A percentile compares a stretch with the other conserved stretches of the same genome.
These are phyloP conservation scores for Carpinus fangiana DNA, from an alignment of 306 rosid genomes.

Conservation along the genomic window DNA sequence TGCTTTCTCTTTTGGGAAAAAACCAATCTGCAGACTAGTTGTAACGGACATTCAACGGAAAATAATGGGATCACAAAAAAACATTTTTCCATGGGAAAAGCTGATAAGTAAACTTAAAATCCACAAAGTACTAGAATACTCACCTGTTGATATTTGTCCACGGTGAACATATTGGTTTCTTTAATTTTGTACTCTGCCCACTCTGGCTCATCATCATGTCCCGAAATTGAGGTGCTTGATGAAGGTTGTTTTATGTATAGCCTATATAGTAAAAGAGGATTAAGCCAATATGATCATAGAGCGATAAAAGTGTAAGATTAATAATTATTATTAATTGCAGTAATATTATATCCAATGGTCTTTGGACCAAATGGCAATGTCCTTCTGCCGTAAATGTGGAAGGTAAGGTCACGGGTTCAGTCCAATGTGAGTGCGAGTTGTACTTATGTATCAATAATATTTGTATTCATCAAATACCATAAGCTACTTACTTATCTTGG, in stretches of 20 bases:
- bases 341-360: neutral
- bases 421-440: neutral
- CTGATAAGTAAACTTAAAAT: slow-evolving; percentile 6
- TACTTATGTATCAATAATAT: neutral
- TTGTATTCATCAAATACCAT: neutral
- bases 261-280: slow-evolving; percentile 40
- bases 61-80: slow-evolving; percentile 39
- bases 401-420: neutral
- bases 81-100: slow-evolving; percentile 3
- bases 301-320: neutral
- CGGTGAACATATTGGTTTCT: slow-evolving; percentile 92
- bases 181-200: slow-evolving; percentile 97
- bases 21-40: slow-evolving; percentile 95
- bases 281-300: neutral
- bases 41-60: slow-evolving; percentile 58
- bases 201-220: slow-evolving; percentile 53
- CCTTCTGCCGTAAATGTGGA: neutral
- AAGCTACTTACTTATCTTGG: neutral
- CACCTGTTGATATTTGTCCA: slow-evolving; percentile 97
- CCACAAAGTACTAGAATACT: slow-evolving; percentile 26
- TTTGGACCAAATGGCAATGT: neutral
- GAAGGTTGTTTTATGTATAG: slow-evolving; percentile 77
- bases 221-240: slow-evolving; percentile 60
- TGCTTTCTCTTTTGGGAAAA: slow-evolving; percentile 83
- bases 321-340: neutral